These are phyloP conservation scores for Wickerhamomyces alni DNA, from an alignment of 805 yeast species.

Conservation along the genomic window DNA sequence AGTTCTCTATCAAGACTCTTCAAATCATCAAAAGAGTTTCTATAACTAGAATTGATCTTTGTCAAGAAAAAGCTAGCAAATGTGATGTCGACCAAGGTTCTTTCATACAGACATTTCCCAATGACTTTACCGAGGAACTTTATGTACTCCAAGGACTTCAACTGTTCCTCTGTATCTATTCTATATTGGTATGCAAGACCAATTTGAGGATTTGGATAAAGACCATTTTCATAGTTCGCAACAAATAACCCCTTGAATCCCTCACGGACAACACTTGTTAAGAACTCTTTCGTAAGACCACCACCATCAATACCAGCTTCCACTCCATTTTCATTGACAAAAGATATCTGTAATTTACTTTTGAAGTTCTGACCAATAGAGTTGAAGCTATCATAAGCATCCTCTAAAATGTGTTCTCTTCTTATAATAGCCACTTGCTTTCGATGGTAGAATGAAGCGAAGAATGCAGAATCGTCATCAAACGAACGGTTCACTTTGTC, in stretches of 20 bases:
- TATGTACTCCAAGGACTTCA: conserved; percentile 28
- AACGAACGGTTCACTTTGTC: conserved; percentile 37
- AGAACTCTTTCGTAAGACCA: conserved; percentile 86
- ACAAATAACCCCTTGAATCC: conserved; percentile 50
- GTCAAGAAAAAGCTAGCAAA: conserved; percentile 84
- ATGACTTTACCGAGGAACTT: conserved; percentile 75
- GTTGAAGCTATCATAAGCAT: conserved; percentile 60
- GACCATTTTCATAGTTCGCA: conserved; percentile 45
- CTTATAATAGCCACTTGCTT: conserved; percentile 47
- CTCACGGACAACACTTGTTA: conserved; percentile 65
- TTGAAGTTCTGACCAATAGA: conserved; percentile 53
- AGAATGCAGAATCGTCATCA: neutral
- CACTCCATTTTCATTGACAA: conserved; percentile 63
- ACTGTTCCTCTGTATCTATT: conserved; percentile 25
- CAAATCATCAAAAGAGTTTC: conserved; percentile 74
- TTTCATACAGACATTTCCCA: conserved; percentile 86
- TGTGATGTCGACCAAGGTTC: conserved; percentile 69
- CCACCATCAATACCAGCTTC: conserved; percentile 98
- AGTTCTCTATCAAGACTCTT: conserved; percentile 63
- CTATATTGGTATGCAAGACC: conserved; percentile 28
- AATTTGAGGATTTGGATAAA: conserved; percentile 69
- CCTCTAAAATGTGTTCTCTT: conserved; percentile 66
- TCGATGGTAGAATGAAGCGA: conserved; percentile 11
- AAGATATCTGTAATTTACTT: conserved; percentile 52
- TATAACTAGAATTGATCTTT: conserved; percentile 38